Base-by-base conservation (phyloP, 208 protist genomes). In the Endotrypanum monterogeii region DNA sequence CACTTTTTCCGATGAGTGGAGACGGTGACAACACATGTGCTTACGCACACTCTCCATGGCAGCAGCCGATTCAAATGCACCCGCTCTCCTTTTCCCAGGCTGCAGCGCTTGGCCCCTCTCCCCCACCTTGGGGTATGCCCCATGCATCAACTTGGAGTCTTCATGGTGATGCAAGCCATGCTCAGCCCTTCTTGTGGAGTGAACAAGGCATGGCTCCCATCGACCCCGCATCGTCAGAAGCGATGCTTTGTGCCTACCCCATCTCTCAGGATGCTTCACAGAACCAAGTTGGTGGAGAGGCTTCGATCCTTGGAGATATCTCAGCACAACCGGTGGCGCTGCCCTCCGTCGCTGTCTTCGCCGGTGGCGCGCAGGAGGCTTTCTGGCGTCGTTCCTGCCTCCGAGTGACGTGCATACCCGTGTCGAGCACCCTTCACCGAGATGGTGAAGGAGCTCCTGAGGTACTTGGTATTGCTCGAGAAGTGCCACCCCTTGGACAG, bases 351-450 rank as follows among this genome's bases (percentile, higher is more conserved):
- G 67, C 67, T 0, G 74, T 79, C 44, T 67, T 61, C 11, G 28
- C 37, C 6, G 46, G 67, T 46, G 35, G 48, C 35, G 9, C 28
- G 7, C 75, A 74, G 48, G 68, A 79, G 16, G 68, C 28, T 35
- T 16, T 32, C 20, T 79, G 75, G 75, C 63, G 60, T 41, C 75
- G n/a, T 28, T 32, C 16, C 7, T 79, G 75, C 46, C 41, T 79
- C 2, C 52, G 62, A n/a, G 75, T 79, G 39, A 79, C 68, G 16
- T 79, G 75, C 30, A 54, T 51, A 9, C 35, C 3, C 23, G 18
- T 68, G 32, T n/a, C 65, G 12, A 7, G n/a, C 18, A 46, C 35
- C 16, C 25, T 32, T 28, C 30, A 32, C 28, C 28, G 57, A 25
- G 16, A 62, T 12, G 25, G 3, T 20, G 57, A 62, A 16, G 57